Evolutionary conservation across 2,329 filamentous ascomycete genomes (phyloP), one percentile per base, ranked within the genome.

Genomic region (Aspergillus flavus): DNA sequence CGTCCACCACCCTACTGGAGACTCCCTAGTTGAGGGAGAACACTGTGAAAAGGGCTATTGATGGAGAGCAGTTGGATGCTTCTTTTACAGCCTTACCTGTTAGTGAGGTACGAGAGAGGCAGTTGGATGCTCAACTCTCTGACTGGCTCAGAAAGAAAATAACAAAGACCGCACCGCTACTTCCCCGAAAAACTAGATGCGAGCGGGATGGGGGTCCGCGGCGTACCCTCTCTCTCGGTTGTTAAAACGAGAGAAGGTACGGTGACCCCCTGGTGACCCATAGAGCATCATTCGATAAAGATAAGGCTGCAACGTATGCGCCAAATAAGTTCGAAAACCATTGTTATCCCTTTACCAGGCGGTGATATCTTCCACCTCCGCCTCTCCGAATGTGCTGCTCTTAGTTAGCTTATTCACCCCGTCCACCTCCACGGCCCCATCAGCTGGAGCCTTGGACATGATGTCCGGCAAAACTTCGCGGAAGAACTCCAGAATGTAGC

Each of bases 301-400:
- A 63, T 39, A 63, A 72, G 70, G 70, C 70, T 70, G 70, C 70
- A 71, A 69, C 63, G 57, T 53, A 70, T 76, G 74, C 75, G 73
- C 75, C 73, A 68, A 59, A 50, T 2, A 36, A 16, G 34, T 54
- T 60, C 36, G 61, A 62, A 34, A 46, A 53, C 9, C 43, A 48
- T 30, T 32, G 30, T 55, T 19, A 46, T 62, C 52, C 43, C 23
- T 66, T 79, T 86, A 97, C 94, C 94, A 97, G 26, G 93, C 93
- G 39, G 93, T 97, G 70, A 97, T 97, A 75, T 98, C 95, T 64
- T 94, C 94, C 23, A 97, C 93, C 79, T 98, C 95, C 1, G 93
- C 94, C 80, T 98, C 94, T 19, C 94, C 94, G 82, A 97, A 97
- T 0, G 92, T 95, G 79, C 93, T 97, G 61, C 87, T 93, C 82